These are phyloP conservation scores for Leersia perrieri DNA, from an alignment of 176 grass and related monocot genomes.

Conservation along the genomic window DNA sequence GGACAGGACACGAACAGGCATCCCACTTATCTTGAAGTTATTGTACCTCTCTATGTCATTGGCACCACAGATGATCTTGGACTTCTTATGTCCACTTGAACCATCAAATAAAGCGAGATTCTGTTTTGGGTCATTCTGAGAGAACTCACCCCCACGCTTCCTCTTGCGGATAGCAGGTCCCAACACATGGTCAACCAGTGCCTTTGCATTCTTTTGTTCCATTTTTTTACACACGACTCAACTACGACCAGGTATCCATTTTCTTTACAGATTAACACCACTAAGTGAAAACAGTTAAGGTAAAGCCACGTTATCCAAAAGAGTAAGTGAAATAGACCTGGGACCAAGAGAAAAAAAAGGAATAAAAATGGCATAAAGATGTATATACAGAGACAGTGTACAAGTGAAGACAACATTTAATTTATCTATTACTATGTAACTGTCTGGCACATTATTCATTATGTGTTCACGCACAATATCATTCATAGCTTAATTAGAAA, in stretches of 20 bases:
- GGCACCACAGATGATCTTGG: conserved; percentile 26
- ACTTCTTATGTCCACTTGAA: conserved; percentile 21
- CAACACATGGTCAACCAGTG: conserved; percentile 40
- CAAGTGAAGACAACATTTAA: conserved; percentile 1
- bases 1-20: conserved; percentile 60
- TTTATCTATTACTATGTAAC: not conserved
- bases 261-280: conserved; percentile 42
- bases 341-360: conserved; percentile 5
- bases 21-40: conserved; percentile 69
- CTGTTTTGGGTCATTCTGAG: conserved; percentile 25
- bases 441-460: not conserved
- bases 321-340: conserved; percentile 36
- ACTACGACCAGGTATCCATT: conserved; percentile 27
- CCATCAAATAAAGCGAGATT: conserved; percentile 2
- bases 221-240: conserved; percentile 48
- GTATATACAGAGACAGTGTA: not conserved
- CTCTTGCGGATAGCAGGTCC: conserved; percentile 38
- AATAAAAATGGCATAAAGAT: conserved; percentile 34
- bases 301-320: conserved; percentile 26
- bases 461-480: conserved; percentile 1
- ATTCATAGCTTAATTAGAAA: conserved; percentile 6
- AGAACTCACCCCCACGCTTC: conserved; percentile 31
- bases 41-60: conserved; percentile 54
- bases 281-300: conserved; percentile 17
- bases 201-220: conserved; percentile 50